phyloP scores from a whole-genome alignment of 1,139 yeast species.

The Lodderomyces orthopsilosis region DNA sequence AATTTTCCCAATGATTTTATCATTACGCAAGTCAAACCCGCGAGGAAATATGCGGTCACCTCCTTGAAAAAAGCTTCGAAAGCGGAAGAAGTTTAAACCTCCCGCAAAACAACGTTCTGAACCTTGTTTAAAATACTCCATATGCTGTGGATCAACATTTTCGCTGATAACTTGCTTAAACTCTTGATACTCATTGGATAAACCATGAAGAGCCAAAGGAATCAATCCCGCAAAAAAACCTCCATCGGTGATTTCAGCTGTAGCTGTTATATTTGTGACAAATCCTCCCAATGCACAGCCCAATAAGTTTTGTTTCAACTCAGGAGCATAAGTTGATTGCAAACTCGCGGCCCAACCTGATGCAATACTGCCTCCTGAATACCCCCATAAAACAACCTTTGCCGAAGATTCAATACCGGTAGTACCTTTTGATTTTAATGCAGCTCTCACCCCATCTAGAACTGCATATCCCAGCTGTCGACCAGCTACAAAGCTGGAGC shows the following conservation, averaged over 20 bases:
- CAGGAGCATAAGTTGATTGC: constrained; percentile 36
- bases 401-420: constrained; percentile 24
- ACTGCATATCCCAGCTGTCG: constrained; percentile 22
- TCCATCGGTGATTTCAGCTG: constrained; percentile 27
- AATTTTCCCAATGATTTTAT: constrained; percentile 15
- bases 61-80: constrained; percentile 9
- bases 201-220: constrained; percentile 26
- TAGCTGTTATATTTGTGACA: constrained; percentile 24
- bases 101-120: constrained; percentile 6
- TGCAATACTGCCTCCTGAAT: constrained; percentile 30
- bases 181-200: constrained; percentile 26
- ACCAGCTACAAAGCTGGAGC: constrained; percentile 24
- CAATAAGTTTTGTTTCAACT: constrained; percentile 21
- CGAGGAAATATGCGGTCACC: constrained; percentile 11
- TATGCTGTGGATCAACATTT: constrained; percentile 2
- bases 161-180: constrained; percentile 4
- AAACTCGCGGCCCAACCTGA: constrained; percentile 29
- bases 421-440: constrained; percentile 15
- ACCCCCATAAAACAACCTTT: constrained; percentile 24
- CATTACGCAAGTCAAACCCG: constrained; percentile 19
- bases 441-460: constrained; percentile 24
- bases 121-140: constrained; percentile 3
- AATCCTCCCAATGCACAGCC: constrained; percentile 38
- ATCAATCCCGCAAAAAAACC: constrained; percentile 25
- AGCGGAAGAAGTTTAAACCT: not conserved